These are phyloP conservation scores for Wickerhamomyces ciferrii DNA, from an alignment of 805 yeast genomes.

Conservation along the genomic window DNA sequence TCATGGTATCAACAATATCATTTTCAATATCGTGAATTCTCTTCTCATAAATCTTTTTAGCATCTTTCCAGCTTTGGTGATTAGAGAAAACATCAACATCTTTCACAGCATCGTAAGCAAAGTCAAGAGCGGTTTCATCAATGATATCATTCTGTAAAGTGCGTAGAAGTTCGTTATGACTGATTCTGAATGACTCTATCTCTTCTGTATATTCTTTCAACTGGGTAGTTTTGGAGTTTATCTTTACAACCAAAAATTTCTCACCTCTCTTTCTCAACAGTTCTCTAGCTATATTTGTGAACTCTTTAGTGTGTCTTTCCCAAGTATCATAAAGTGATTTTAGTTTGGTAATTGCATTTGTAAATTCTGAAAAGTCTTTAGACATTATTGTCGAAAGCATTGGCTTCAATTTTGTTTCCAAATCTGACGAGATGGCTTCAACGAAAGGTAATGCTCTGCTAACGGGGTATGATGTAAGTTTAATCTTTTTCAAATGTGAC, in stretches of 20 bases:
- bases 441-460: constrained; percentile 58
- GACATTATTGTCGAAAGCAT: constrained; percentile 42
- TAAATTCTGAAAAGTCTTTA: constrained; percentile 35
- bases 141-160: constrained; percentile 24
- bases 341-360: constrained; percentile 22
- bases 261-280: constrained; percentile 68
- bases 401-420: constrained; percentile 38
- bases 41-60: constrained; percentile 36
- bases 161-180: constrained; percentile 45
- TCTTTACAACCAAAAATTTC: constrained; percentile 58
- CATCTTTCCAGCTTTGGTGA: constrained; percentile 33
- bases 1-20: constrained; percentile 35
- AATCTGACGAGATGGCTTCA: constrained; percentile 58
- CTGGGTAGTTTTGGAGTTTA: constrained; percentile 38
- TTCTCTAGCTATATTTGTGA: constrained; percentile 67
- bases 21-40: constrained; percentile 41
- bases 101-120: constrained; percentile 36
- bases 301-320: constrained; percentile 59
- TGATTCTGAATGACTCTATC: constrained; percentile 39
- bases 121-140: constrained; percentile 26
- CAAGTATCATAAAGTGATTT: constrained; percentile 38
- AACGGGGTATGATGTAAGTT: constrained; percentile 58
- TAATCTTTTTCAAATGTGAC: constrained; percentile 57
- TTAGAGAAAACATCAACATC: constrained; percentile 33
- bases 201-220: constrained; percentile 39